Evolutionary conservation across 192 early-diverging fungal species (phyloP).

Genomic region (Rhizoclosmatium globosum): DNA sequence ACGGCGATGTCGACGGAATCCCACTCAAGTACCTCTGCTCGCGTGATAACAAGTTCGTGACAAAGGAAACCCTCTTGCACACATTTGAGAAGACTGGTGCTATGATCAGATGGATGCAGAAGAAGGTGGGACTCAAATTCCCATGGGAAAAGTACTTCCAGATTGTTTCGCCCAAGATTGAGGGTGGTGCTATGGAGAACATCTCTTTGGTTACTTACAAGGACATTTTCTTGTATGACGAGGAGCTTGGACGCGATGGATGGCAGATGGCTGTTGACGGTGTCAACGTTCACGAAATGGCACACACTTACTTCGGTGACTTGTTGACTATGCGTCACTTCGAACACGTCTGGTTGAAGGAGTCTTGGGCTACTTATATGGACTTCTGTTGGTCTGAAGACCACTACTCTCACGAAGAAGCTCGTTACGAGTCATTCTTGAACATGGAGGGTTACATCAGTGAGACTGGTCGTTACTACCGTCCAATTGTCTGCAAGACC

Average conservation of each 20-base stretch:
- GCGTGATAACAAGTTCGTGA: slow-evolving; percentile 19
- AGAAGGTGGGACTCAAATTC: slow-evolving; percentile 53
- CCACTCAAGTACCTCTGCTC: slow-evolving; percentile 29
- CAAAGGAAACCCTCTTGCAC: slow-evolving; percentile 48
- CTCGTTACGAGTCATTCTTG: slow-evolving; percentile 40
- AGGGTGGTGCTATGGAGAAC: slow-evolving; percentile 67
- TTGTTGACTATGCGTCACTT: slow-evolving; percentile 64
- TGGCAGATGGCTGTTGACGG: slow-evolving; percentile 35
- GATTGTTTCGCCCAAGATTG: slow-evolving; percentile 35
- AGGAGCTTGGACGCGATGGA: slow-evolving; percentile 43
- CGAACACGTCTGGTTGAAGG: slow-evolving; percentile 69
- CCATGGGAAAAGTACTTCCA: slow-evolving; percentile 65
- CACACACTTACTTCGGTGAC: slow-evolving; percentile 66
- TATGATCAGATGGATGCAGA: slow-evolving; percentile 60
- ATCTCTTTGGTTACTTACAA: slow-evolving; percentile 62
- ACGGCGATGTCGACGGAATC: slow-evolving; percentile 51
- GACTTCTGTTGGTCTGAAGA: slow-evolving; percentile 49
- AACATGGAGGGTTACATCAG: slow-evolving; percentile 43
- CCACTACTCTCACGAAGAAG: slow-evolving; percentile 45
- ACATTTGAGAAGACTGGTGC: slow-evolving; percentile 54
- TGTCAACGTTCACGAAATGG: slow-evolving; percentile 65
- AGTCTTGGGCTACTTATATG: slow-evolving; percentile 64
- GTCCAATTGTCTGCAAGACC: slow-evolving; percentile 58
- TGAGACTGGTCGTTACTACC: slow-evolving; percentile 43
- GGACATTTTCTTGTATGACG: slow-evolving; percentile 47